phyloP scores from a whole-genome alignment of 2,329 filamentous ascomycete genomes.

The Aspergillus novoparasiticus region DNA sequence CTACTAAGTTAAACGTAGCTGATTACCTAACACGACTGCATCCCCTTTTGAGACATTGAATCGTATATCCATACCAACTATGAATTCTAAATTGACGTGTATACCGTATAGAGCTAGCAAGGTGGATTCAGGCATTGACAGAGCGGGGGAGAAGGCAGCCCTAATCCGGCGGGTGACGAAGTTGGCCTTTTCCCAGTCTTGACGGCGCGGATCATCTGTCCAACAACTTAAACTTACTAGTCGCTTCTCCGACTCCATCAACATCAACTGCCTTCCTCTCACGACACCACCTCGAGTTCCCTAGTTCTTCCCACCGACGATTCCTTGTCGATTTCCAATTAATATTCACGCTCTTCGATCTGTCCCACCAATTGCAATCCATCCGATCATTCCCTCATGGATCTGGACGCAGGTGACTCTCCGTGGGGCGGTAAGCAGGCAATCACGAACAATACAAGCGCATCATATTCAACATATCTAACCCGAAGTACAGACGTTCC shows the following conservation, averaged over 20 bases:
- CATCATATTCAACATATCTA: constrained; percentile 26
- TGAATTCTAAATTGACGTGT: background rate
- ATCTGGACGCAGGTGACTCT: constrained; percentile 49
- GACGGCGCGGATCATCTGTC: constrained; percentile 17
- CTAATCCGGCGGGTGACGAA: constrained; percentile 11
- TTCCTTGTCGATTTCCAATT: background rate
- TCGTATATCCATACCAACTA: background rate
- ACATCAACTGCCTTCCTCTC: constrained; percentile 10
- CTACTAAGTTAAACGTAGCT: background rate
- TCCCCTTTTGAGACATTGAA: background rate
- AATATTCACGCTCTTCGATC: background rate
- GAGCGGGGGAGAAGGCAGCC: background rate
- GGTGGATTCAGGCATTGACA: background rate
- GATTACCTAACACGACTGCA: background rate
- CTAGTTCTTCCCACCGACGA: background rate
- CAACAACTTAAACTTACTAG: constrained; percentile 10
- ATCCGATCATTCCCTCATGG: constrained; percentile 32
- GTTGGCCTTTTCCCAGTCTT: background rate
- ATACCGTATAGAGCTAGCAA: background rate
- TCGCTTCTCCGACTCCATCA: constrained; percentile 13
- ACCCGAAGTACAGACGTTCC: constrained; percentile 46
- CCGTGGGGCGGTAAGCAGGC: constrained; percentile 52
- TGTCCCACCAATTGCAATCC: constrained; percentile 5
- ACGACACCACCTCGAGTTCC: background rate
- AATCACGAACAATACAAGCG: constrained; percentile 28